These are phyloP conservation scores for Magnolia kwangsiensis DNA, from an alignment of 164 flowering plant genomes.

Conservation along the genomic window DNA sequence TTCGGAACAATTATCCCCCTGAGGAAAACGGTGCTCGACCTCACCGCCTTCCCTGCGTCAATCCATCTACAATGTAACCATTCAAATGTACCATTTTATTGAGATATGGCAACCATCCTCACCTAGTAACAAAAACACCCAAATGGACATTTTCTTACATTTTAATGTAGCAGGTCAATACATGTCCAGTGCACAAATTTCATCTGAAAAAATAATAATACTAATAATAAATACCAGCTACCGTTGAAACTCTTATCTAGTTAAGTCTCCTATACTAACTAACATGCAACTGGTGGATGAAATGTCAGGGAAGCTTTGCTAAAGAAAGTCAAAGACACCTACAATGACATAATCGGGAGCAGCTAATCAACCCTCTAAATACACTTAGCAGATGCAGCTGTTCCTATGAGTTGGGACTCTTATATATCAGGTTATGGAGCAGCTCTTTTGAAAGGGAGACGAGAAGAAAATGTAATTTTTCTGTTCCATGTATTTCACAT, in stretches of 20 bases:
- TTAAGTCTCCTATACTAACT: background rate
- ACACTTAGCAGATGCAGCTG: background rate
- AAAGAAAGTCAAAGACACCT: slow-evolving; percentile 51
- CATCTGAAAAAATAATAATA: background rate
- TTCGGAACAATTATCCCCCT: no score
- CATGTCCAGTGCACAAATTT: background rate
- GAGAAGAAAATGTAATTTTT: background rate
- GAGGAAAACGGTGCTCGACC: no score
- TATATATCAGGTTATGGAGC: background rate
- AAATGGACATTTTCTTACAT: no score
- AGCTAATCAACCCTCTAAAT: slow-evolving; percentile 23
- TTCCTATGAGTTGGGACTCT: background rate
- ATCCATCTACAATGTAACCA: no score
- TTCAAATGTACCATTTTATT: no score
- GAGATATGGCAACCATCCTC: no score
- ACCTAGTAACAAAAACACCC: no score
- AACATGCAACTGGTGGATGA: background rate
- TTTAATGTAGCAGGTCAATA: no score
- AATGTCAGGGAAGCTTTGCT: slow-evolving; percentile 62
- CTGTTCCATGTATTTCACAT: background rate
- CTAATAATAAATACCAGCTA: background rate
- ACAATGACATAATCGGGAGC: slow-evolving; percentile 59
- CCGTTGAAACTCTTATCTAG: background rate
- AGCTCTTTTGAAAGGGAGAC: background rate
- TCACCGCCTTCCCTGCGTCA: no score